These are phyloP conservation scores for Groenewaldozyma salmanticensis DNA, from an alignment of 805 yeast genomes.

Conservation along the genomic window DNA sequence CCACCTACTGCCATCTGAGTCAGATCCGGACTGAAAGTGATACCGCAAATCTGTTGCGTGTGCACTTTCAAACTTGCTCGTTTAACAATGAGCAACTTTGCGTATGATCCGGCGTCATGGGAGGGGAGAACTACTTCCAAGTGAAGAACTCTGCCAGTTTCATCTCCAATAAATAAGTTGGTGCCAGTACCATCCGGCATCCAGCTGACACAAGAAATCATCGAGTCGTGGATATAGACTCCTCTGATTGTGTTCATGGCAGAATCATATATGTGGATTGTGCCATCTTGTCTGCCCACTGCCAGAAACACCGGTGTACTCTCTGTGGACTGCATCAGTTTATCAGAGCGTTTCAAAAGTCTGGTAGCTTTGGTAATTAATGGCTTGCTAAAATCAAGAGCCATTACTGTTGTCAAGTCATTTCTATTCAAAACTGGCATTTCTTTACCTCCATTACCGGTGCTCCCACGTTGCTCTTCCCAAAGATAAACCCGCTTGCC, in stretches of 20 bases:
- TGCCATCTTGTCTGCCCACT: constrained; percentile 14
- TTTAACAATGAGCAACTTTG: constrained; percentile 11
- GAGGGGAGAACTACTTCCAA: constrained; percentile 1
- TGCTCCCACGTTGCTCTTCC: constrained; percentile 31
- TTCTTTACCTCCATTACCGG: not conserved
- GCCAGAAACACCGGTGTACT: constrained; percentile 7
- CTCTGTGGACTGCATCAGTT: not conserved
- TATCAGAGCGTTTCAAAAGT: too few species aligned
- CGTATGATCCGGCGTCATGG: constrained; percentile 28
- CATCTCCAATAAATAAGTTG: constrained; percentile 55
- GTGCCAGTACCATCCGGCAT: constrained; percentile 28
- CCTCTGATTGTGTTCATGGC: constrained; percentile 21
- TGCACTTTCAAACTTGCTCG: constrained; percentile 34
- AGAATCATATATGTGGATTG: constrained; percentile 21
- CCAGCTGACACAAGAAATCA: constrained; percentile 51
- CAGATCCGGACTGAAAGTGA: constrained; percentile 46
- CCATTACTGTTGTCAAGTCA: constrained; percentile 2
- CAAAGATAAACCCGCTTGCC: constrained; percentile 49
- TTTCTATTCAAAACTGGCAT: not conserved
- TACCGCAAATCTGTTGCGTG: constrained; percentile 54
- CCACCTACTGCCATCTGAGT: constrained; percentile 69
- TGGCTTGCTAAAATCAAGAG: constrained; percentile 8
- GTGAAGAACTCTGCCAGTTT: constrained; percentile 42
- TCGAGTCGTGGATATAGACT: constrained; percentile 29
- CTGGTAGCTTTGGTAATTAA: too few species aligned